These are phyloP conservation scores for Arthroderma uncinatum DNA, from an alignment of 2,329 filamentous ascomycete genomes.

Conservation along the genomic window DNA sequence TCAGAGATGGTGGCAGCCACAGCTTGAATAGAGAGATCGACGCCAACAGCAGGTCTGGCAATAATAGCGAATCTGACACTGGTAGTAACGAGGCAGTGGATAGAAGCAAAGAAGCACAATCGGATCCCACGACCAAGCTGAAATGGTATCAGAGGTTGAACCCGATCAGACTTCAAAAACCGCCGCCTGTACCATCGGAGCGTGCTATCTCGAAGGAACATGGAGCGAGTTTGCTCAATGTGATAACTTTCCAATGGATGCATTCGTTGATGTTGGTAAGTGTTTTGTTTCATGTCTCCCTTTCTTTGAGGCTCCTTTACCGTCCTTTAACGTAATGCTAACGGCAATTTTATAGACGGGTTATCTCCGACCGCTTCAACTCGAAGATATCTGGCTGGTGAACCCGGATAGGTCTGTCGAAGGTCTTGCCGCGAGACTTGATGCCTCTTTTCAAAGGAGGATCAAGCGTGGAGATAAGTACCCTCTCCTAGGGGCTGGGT, in stretches of 20 bases:
- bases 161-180: constrained; percentile 36
- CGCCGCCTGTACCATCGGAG: constrained; percentile 46
- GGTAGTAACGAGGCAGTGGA: background rate
- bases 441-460: constrained; percentile 58
- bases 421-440: constrained; percentile 54
- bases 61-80: background rate
- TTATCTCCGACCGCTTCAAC: constrained; percentile 71
- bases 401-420: constrained; percentile 70
- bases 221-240: constrained; percentile 61
- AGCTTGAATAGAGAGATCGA: background rate
- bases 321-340: background rate
- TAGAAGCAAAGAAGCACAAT: background rate
- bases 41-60: background rate
- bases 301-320: background rate
- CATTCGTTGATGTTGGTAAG: constrained; percentile 66
- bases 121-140: constrained; percentile 4
- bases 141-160: constrained; percentile 35
- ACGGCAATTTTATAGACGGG: constrained; percentile 48
- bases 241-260: constrained; percentile 82
- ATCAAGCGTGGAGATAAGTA: constrained; percentile 56
- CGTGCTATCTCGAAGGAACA: constrained; percentile 55
- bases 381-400: constrained; percentile 78
- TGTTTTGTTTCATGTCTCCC: constrained; percentile 21
- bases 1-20: background rate
- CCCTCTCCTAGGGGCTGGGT: constrained; percentile 67